phyloP scores from a whole-genome alignment of 768 basidiomycete genomes.

The Boletus tylopilopsis region DNA sequence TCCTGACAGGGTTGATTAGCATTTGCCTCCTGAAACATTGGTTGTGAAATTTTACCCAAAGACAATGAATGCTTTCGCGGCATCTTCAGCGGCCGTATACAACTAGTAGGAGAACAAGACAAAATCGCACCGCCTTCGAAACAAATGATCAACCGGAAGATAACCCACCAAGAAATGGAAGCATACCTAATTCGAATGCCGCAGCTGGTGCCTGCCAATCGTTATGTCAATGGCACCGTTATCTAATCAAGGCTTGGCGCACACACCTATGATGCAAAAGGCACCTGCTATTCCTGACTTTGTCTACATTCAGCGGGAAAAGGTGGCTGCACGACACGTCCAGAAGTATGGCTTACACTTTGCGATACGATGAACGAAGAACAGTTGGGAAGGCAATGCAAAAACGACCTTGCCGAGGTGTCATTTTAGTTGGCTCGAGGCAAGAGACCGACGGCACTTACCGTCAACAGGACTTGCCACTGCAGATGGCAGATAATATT shows the following conservation, averaged over 20 bases:
- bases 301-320: slow-evolving; percentile 9
- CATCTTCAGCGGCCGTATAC: slow-evolving; percentile 1
- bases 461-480: slow-evolving; percentile 22
- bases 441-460: background rate
- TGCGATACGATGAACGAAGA: slow-evolving; percentile 17
- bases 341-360: slow-evolving; percentile 13
- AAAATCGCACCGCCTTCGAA: slow-evolving; percentile 11
- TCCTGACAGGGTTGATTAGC: slow-evolving; percentile 1
- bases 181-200: slow-evolving; percentile 13
- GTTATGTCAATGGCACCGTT: slow-evolving; percentile 1
- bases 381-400: slow-evolving; percentile 17
- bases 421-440: background rate
- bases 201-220: slow-evolving; percentile 15
- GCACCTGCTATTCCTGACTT: slow-evolving; percentile 11
- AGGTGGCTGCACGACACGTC: background rate
- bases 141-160: background rate
- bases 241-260: background rate
- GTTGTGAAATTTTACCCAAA: slow-evolving; percentile 9
- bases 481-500: background rate
- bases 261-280: slow-evolving; percentile 15
- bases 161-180: background rate
- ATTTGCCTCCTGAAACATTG: no score
- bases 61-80: slow-evolving; percentile 5
- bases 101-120: background rate
- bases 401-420: slow-evolving; percentile 2